Evolutionary conservation across 768 basidiomycete genomes (phyloP).

Genomic region (Suillus lakei): DNA sequence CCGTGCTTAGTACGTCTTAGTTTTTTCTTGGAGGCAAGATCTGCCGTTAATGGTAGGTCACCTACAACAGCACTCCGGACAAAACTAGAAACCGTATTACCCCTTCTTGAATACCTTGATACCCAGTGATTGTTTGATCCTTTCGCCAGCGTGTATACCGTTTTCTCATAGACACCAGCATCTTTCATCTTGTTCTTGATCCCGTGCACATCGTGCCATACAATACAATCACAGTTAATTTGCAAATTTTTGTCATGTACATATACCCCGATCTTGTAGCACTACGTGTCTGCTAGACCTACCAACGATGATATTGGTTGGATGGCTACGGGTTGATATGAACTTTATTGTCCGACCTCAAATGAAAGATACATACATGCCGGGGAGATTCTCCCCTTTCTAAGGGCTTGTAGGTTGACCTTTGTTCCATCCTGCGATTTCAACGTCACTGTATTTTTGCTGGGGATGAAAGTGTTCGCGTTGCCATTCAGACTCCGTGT

Average conservation of each 20-base stretch:
- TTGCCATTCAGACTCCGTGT: slow-evolving; percentile 26
- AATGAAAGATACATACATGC: slow-evolving; percentile 21
- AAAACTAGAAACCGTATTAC: slow-evolving; percentile 29
- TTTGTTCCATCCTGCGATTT: slow-evolving; percentile 25
- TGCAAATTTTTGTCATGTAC: background rate
- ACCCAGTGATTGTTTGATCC: background rate
- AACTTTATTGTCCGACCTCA: background rate
- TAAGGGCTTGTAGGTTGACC: slow-evolving; percentile 17
- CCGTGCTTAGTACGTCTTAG: slow-evolving; percentile 24
- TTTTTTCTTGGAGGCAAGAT: background rate
- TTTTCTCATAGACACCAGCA: background rate
- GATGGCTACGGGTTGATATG: background rate
- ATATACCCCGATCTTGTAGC: background rate
- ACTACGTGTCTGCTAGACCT: background rate
- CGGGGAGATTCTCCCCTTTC: slow-evolving; percentile 28
- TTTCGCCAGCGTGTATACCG: background rate
- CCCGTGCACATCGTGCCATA: too few relatives aligned
- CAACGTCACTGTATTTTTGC: slow-evolving; percentile 20
- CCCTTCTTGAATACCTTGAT: slow-evolving; percentile 22
- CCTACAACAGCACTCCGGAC: slow-evolving; percentile 23
- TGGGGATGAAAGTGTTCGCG: slow-evolving; percentile 31
- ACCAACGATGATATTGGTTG: background rate
- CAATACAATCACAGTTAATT: background rate
- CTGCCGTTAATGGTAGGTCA: background rate
- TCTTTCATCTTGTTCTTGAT: background rate